Conservation (phyloP, 352 stramenopile genomes). For the Peronospora belbahrii region DNA sequence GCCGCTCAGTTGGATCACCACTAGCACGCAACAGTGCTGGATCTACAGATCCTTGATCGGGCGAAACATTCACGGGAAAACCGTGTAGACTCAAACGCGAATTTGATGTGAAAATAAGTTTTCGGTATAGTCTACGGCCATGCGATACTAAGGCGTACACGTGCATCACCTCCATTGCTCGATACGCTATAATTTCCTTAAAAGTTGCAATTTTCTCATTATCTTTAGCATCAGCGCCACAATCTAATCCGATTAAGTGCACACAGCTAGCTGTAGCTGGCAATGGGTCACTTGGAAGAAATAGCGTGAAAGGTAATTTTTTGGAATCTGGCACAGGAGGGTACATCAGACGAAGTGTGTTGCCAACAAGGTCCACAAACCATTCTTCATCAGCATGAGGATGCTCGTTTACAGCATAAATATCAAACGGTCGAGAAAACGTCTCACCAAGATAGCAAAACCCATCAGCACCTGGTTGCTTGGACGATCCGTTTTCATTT, state of each 20-base stretch:
- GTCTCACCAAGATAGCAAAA: constrained; percentile 50
- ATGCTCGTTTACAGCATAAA: constrained; percentile 76
- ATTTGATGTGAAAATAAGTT: constrained; percentile 96
- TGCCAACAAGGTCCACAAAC: constrained; percentile 65
- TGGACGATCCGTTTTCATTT: constrained; percentile 17
- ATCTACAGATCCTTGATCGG: constrained; percentile 53
- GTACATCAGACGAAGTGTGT: constrained; percentile 53
- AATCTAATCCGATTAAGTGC: constrained; percentile 54
- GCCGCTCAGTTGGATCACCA: constrained; percentile 58
- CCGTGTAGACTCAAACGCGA: constrained; percentile 90
- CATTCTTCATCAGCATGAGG: constrained; percentile 53
- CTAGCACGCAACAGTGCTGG: constrained; percentile 50
- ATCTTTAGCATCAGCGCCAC: constrained; percentile 67
- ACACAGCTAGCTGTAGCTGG: constrained; percentile 38
- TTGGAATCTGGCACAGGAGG: constrained; percentile 70
- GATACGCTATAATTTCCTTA: constrained; percentile 97
- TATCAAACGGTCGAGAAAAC: constrained; percentile 70
- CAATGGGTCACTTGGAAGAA: constrained; percentile 52
- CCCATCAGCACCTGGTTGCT: constrained; percentile 29
- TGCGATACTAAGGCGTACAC: constrained; percentile 97
- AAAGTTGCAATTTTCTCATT: constrained; percentile 85
- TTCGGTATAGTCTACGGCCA: constrained; percentile 92
- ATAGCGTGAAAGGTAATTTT: constrained; percentile 72
- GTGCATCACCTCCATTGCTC: constrained; percentile 87
- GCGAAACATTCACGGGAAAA: constrained; percentile 67